Percentiles rank a stretch among this genome's conserved stretches.
phyloP scores from a whole-genome alignment of 345 rosid genomes.

The Eucalyptus brandiana region DNA sequence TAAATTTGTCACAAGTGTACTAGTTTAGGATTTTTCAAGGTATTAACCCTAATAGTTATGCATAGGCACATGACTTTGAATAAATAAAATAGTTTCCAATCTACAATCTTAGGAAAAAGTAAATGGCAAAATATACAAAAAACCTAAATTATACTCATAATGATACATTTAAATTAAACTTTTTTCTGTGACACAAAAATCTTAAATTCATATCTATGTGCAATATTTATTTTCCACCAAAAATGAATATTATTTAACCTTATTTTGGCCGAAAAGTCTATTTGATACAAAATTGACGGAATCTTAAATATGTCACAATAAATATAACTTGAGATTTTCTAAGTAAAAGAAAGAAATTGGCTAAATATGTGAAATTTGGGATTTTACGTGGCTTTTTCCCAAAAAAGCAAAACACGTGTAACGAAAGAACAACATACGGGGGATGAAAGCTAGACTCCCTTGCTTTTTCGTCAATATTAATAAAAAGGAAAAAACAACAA shows the following conservation, averaged over 20 bases:
- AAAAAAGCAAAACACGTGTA: not conserved
- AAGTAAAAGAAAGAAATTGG: rapidly evolving
- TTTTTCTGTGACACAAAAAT: no score
- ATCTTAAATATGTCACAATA: no score
- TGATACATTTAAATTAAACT: no score
- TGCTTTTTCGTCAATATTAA: not conserved
- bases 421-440: not conserved
- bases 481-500: not conserved
- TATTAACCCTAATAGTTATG: no score
- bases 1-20: no score
- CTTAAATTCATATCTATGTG: rapidly evolving
- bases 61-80: not conserved
- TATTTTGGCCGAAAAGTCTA: no score
- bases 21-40: no score
- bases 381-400: not conserved
- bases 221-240: no score
- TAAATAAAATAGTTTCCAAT: not conserved
- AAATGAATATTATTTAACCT: no score
- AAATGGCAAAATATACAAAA: not conserved
- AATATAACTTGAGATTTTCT: not conserved
- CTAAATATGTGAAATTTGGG: not conserved
- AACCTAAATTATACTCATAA: not conserved
- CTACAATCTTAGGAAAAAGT: not conserved
- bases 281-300: rapidly evolving
- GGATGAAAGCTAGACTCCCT: not conserved